Evolutionary conservation across 176 grass and related monocot species (phyloP).

Genomic region (Melocanna baccifera): DNA sequence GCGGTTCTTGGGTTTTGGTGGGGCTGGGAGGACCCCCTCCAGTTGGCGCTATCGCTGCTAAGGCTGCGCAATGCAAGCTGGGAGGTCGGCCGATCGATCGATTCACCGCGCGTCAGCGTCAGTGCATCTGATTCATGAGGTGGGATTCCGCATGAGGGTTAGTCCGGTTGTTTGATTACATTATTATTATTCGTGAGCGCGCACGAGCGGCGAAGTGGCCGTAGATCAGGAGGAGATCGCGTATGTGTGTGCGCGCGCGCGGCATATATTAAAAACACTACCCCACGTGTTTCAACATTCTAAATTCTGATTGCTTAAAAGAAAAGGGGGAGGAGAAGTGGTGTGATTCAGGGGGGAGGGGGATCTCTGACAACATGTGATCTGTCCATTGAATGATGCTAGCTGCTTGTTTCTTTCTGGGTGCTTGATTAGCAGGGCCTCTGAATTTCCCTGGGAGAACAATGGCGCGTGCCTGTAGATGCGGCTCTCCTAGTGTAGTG

Average conservation of each 20-base stretch:
- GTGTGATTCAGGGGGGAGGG: neutral
- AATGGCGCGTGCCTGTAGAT: too few relatives aligned
- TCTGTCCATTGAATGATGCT: constrained; percentile 13
- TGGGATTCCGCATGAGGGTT: too few relatives aligned
- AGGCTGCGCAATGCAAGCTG: constrained; percentile 5
- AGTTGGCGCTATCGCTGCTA: neutral
- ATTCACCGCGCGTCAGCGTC: neutral
- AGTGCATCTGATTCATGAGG: neutral
- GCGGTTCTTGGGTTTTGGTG: neutral
- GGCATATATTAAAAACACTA: too few relatives aligned
- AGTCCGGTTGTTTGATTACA: neutral
- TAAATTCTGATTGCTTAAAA: too few relatives aligned
- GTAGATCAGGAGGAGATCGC: too few relatives aligned
- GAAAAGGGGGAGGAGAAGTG: neutral
- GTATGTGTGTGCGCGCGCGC: too few relatives aligned
- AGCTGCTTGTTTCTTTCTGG: neutral
- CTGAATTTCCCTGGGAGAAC: too few relatives aligned
- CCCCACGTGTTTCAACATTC: too few relatives aligned
- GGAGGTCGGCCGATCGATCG: neutral
- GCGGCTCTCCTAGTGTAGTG: too few relatives aligned
- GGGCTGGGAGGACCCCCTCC: neutral
- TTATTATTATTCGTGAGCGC: neutral
- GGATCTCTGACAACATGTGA: neutral
- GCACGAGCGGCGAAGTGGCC: neutral
- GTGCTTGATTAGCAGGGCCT: too few relatives aligned